Evolutionary conservation across 176 grass and related monocot species (phyloP).

Genomic region (Puccinellia tenuiflora): DNA sequence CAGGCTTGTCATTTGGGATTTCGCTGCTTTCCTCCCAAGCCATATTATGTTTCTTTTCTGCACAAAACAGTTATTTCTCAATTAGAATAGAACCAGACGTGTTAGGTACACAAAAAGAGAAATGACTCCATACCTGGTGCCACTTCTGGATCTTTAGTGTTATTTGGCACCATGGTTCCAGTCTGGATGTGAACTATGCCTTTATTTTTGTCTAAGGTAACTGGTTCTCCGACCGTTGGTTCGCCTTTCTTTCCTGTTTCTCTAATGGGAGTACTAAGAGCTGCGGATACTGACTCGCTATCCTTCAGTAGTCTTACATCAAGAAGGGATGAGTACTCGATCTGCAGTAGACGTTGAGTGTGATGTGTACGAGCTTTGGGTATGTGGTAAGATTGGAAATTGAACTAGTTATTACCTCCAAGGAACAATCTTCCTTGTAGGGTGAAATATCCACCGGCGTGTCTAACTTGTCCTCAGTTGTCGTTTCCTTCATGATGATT

Average conservation of each 20-base stretch:
- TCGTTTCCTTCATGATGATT: constrained; percentile 29
- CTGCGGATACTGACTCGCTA: constrained; percentile 1
- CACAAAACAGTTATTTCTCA: not conserved
- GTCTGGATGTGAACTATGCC: constrained; percentile 18
- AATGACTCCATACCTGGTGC: constrained; percentile 27
- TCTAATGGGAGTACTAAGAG: constrained; percentile 13
- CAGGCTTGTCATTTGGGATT: constrained; percentile 23
- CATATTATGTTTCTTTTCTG: constrained; percentile 24
- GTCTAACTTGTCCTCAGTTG: constrained; percentile 31
- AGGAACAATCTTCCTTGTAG: constrained; percentile 87
- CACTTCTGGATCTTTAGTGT: not conserved
- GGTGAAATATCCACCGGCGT: constrained; percentile 27
- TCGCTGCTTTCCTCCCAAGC: constrained; percentile 41
- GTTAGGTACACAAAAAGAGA: not conserved
- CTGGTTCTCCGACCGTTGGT: not conserved
- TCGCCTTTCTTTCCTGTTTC: constrained; percentile 17
- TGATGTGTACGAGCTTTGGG: not conserved
- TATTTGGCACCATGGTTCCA: not conserved
- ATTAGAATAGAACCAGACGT: constrained; percentile 11
- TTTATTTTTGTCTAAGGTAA: constrained; percentile 13
- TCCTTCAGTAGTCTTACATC: constrained; percentile 68
- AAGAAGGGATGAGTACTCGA: constrained; percentile 76
- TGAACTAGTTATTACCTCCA: constrained; percentile 57
- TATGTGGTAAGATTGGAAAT: not conserved
- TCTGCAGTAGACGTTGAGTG: constrained; percentile 41